Evolutionary conservation across 306 rosid genomes (phyloP).

Genomic region (Rubus idaeus): DNA sequence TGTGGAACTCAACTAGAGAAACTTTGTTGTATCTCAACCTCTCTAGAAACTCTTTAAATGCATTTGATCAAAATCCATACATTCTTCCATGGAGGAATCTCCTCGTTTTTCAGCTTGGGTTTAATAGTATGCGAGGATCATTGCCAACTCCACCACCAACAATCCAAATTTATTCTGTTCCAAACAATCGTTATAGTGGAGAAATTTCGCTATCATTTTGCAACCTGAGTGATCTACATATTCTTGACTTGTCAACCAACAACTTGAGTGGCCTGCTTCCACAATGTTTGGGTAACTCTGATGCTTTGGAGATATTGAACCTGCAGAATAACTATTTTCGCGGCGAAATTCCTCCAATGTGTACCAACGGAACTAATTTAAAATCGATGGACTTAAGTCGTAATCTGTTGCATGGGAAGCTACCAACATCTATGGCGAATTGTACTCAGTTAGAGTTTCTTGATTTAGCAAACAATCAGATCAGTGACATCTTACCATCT

Average conservation of each 20-base stretch:
- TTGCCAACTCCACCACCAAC: conserved; percentile 19
- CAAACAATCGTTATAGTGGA: background rate
- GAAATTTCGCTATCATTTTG: background rate
- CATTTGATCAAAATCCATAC: conserved; percentile 9
- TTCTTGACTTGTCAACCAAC: background rate
- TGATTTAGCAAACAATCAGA: background rate
- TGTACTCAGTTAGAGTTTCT: background rate
- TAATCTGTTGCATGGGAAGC: conserved; percentile 4
- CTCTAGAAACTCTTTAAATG: conserved; percentile 8
- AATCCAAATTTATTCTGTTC: background rate
- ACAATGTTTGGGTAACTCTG: background rate
- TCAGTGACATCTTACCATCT: conserved; percentile 30
- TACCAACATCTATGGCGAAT: conserved; percentile 17
- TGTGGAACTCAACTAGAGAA: conserved; percentile 22
- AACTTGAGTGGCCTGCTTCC: background rate
- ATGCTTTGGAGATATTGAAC: background rate
- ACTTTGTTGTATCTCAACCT: conserved; percentile 3
- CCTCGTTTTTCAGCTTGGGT: background rate
- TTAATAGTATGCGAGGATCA: too few species aligned
- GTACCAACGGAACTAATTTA: background rate
- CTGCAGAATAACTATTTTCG: background rate
- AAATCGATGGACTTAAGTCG: background rate
- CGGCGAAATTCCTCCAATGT: background rate
- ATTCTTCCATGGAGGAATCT: background rate
- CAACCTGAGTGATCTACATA: background rate